Percentiles rank a stretch among this genome's conserved stretches.
Evolutionary conservation across 2,329 filamentous ascomycete genomes (phyloP).

Genomic region (Apiospora sp.): DNA sequence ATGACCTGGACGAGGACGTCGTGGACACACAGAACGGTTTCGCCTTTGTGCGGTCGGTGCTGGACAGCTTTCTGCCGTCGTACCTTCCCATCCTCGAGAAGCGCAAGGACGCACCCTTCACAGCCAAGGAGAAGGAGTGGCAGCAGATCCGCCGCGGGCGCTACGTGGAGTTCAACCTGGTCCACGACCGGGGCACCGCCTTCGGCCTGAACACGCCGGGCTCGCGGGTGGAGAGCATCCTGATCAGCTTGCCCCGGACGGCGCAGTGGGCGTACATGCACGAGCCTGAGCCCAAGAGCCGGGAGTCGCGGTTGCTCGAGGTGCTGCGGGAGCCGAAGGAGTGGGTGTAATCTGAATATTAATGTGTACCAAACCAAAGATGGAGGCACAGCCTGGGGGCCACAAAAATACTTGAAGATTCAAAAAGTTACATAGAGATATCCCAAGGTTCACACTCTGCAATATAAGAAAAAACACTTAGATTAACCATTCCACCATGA

Average conservation of each 20-base stretch:
- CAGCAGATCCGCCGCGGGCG: constrained; percentile 93
- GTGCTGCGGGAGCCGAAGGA: constrained; percentile 71
- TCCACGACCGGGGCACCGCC: constrained; percentile 93
- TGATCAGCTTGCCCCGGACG: constrained; percentile 95
- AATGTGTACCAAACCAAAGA: constrained; percentile 7
- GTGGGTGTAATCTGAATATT: constrained; percentile 61
- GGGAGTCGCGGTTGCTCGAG: constrained; percentile 83
- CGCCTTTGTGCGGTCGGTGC: constrained; percentile 84
- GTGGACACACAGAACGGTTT: constrained; percentile 91
- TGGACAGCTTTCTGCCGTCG: constrained; percentile 86
- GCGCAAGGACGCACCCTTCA: constrained; percentile 92
- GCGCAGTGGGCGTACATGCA: constrained; percentile 98
- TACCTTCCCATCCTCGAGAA: constrained; percentile 90
- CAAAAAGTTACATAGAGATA: background rate
- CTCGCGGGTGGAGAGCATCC: constrained; percentile 90
- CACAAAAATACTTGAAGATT: background rate
- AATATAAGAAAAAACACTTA: background rate
- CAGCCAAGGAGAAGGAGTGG: constrained; percentile 89
- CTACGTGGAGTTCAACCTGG: constrained; percentile 98
- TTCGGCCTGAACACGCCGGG: constrained; percentile 95
- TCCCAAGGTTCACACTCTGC: constrained; percentile 11
- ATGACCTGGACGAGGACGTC: constrained; percentile 88
- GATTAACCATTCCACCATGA: background rate
- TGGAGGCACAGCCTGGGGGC: background rate
- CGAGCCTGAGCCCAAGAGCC: constrained; percentile 74